A percentile compares a stretch with the other conserved stretches of the same genome.
Evolutionary conservation across 352 stramenopile species (phyloP).

Genomic region (Pythium rhizo-oryzae): DNA sequence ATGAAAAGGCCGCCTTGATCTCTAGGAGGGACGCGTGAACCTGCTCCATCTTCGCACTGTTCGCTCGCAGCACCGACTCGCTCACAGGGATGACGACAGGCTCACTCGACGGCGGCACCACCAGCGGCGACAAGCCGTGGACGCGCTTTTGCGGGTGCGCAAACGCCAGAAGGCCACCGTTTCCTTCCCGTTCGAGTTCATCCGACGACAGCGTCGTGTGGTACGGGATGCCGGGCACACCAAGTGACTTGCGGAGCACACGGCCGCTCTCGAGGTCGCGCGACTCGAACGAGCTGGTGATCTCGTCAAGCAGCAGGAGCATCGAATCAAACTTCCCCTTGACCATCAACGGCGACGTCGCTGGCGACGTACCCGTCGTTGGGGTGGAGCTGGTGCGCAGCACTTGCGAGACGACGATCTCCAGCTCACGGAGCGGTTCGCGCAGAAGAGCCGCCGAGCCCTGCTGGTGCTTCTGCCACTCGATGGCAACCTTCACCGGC

Average conservation of each 20-base stretch:
- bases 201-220: constrained; percentile 48
- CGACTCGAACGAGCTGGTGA: constrained; percentile 26
- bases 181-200: constrained; percentile 44
- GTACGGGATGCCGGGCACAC: constrained; percentile 62
- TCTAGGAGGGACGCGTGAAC: constrained; percentile 10
- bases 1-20: constrained; percentile 18
- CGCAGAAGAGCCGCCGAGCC: constrained; percentile 44
- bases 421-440: constrained; percentile 63
- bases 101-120: constrained; percentile 6
- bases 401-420: constrained; percentile 63
- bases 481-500: constrained; percentile 35
- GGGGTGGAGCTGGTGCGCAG: constrained; percentile 29
- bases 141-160: constrained; percentile 56
- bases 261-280: constrained; percentile 26
- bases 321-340: constrained; percentile 31
- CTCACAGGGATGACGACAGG: constrained; percentile 25
- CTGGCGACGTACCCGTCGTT: neutral
- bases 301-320: constrained; percentile 23
- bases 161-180: constrained; percentile 50
- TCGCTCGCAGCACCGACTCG: constrained; percentile 17
- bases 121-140: constrained; percentile 63
- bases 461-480: constrained; percentile 68
- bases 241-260: constrained; percentile 36
- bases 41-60: constrained; percentile 22
- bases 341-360: constrained; percentile 10